Evolutionary conservation across 805 yeast species (phyloP), one percentile per base, ranked within the genome.

Genomic region (Saccharomycopsis fibuligera): DNA sequence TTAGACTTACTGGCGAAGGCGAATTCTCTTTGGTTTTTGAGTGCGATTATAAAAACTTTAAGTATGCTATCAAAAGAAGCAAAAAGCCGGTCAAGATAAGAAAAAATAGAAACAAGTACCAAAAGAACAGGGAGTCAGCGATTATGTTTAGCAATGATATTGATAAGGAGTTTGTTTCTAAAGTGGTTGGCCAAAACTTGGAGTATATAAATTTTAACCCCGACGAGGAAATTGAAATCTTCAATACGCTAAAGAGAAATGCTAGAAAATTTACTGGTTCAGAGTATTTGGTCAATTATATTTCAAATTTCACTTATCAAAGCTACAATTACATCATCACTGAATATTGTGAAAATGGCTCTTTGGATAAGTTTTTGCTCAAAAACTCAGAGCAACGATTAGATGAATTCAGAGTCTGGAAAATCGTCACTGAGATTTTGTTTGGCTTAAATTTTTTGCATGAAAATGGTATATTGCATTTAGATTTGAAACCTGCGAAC

Each of bases 341-440:
- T 2, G 97, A 91, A 58, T 91, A 71, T 64, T 93, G 96, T 67
- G 99, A 93, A 60, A 95, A 91, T 62, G 98, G 98, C 1, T 85
- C 93, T 22, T 67, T 93, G 49, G 93, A 83, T 59, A 77, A 78
- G 50, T 93, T 91, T 60, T 65, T 93, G 45, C 74, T 80, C 22
- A 95, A 86, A 56, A 83, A 81, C 62, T 79, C 83, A 44, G 45
- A 47, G 14, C 48, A 50, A 17, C 21, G 54, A 30, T 72, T 93
- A 46, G 99, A 93, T 62, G 99, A 93, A 63, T 93, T 96, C 85
- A 76, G 99, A 57, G 90, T 91, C 35, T 93, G 99, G 99, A 93
- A 93, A 67, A 91, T 93, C 40, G 69, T 93, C 55, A 82, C 83
- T 44, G 99, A 91, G 62, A 72, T 90, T n/a, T 67, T 88, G 36